Conservation (phyloP, 352 stramenopile species). For the Phytopythium chamaehyphon region DNA sequence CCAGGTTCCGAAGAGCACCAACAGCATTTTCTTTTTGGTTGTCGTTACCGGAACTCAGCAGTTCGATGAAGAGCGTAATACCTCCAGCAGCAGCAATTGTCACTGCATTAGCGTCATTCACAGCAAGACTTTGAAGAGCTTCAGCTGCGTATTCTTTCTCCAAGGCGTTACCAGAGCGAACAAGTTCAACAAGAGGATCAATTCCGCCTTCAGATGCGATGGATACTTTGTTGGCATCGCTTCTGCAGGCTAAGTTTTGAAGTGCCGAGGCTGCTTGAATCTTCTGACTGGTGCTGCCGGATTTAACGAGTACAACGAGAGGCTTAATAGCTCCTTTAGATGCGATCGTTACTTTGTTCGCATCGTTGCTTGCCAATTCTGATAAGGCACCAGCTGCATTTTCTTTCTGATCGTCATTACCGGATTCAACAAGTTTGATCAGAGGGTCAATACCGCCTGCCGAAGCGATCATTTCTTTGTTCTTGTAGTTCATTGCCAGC, state of each 20-base stretch:
- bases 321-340: too few species aligned
- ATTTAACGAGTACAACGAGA: not conserved
- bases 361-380: too few species aligned
- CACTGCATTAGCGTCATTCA: not conserved
- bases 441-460: conserved; percentile 11
- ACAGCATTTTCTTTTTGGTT: conserved; percentile 9
- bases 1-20: too few species aligned
- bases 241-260: not conserved
- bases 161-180: too few species aligned
- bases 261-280: not conserved
- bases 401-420: conserved; percentile 15
- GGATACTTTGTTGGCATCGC: too few species aligned
- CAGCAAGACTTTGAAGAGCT: too few species aligned
- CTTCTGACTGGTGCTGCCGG: conserved; percentile 8
- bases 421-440: conserved; percentile 6
- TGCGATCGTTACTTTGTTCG: too few species aligned
- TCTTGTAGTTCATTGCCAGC: too few species aligned
- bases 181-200: too few species aligned
- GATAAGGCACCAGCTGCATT: too few species aligned
- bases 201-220: too few species aligned
- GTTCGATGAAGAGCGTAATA: conserved; percentile 7
- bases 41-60: conserved; percentile 9
- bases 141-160: too few species aligned
- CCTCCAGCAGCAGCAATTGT: conserved; percentile 11
- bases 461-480: conserved; percentile 9